A percentile compares a stretch with the other conserved stretches of the same genome.
Conservation (phyloP, 2,329 filamentous ascomycete species). For the Cladophialophora exuberans region DNA sequence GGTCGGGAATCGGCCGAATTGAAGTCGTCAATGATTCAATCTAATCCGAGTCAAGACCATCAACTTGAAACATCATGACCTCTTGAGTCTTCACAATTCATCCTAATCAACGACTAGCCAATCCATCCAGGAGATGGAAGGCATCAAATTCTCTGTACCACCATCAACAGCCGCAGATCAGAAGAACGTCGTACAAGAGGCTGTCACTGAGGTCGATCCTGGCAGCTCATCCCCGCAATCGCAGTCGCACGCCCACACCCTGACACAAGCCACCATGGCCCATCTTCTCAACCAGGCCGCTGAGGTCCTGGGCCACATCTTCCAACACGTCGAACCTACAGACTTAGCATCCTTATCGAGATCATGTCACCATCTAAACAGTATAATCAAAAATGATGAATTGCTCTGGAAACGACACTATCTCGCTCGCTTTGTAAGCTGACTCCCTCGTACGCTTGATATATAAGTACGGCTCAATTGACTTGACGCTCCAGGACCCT, state of each 20-base stretch:
- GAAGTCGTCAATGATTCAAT: no score
- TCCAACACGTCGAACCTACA: slow-evolving; percentile 58
- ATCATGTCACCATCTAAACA: slow-evolving; percentile 58
- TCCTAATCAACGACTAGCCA: neutral
- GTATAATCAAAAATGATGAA: slow-evolving; percentile 60
- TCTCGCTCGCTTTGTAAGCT: slow-evolving; percentile 56
- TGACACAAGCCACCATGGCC: slow-evolving; percentile 22
- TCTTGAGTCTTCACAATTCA: neutral
- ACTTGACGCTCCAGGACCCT: slow-evolving; percentile 18
- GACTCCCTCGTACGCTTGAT: neutral
- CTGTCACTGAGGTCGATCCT: neutral
- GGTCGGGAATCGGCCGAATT: neutral
- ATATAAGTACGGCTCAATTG: neutral
- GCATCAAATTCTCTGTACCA: neutral
- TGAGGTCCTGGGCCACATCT: slow-evolving; percentile 66
- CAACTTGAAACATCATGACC: neutral
- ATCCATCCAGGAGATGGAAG: neutral
- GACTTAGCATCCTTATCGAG: slow-evolving; percentile 59
- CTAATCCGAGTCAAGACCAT: no score
- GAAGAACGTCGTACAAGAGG: neutral
- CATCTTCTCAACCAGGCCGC: slow-evolving; percentile 52
- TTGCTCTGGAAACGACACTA: slow-evolving; percentile 67
- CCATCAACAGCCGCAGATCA: neutral
- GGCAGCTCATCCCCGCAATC: neutral
- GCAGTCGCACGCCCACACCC: neutral